These are phyloP conservation scores for Annulohypoxylon truncatum DNA, from an alignment of 2,329 filamentous ascomycete species.

Conservation along the genomic window DNA sequence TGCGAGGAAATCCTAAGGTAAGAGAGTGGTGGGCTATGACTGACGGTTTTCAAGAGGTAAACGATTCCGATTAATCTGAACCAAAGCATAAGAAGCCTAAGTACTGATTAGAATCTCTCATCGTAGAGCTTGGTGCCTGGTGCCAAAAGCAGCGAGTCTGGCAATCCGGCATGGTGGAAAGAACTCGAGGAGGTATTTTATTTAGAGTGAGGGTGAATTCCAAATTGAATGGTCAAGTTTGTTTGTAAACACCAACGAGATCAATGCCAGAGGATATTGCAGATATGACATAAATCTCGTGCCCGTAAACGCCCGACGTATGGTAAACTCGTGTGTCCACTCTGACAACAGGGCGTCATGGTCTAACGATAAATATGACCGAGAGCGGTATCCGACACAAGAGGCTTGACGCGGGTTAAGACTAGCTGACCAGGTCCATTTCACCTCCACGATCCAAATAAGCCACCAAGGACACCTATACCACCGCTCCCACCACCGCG, in stretches of 20 bases:
- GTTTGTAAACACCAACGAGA: no score
- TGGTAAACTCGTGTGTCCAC: neutral
- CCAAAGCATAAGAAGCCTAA: neutral
- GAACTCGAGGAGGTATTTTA: slow-evolving; percentile 77
- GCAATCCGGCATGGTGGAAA: slow-evolving; percentile 75
- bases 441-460: slow-evolving; percentile 49
- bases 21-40: slow-evolving; percentile 86
- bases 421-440: neutral
- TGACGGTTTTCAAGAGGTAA: slow-evolving; percentile 76
- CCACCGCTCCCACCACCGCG: slow-evolving; percentile 56
- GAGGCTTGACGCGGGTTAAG: neutral
- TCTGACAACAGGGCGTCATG: neutral
- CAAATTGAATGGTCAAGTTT: no score
- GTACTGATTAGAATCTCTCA: slow-evolving; percentile 4
- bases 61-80: neutral
- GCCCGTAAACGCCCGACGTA: no score
- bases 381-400: no score
- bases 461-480: slow-evolving; percentile 45
- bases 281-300: slow-evolving; percentile 2
- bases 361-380: neutral
- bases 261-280: neutral
- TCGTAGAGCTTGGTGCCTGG: slow-evolving; percentile 63
- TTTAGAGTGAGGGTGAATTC: slow-evolving; percentile 51
- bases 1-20: slow-evolving; percentile 78
- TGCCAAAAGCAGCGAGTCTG: slow-evolving; percentile 68